phyloP scores from a whole-genome alignment of 2,329 filamentous ascomycete species.

The Arthrobotrys pseudoclavata region DNA sequence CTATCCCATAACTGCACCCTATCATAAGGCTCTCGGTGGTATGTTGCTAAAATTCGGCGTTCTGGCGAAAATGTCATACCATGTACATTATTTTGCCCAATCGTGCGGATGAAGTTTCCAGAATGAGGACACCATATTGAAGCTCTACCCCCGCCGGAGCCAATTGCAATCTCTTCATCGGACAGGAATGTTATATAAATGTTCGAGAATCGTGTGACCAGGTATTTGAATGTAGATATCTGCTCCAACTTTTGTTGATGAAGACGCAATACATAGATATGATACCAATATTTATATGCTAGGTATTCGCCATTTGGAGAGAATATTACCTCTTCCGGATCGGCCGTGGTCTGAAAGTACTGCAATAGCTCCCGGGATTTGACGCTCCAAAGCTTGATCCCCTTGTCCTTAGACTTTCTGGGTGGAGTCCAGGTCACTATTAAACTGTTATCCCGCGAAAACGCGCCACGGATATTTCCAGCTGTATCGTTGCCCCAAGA shows the following conservation, averaged over 20 bases:
- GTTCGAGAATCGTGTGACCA: no score
- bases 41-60: no score
- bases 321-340: background rate
- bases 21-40: no score
- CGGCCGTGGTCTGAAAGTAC: background rate
- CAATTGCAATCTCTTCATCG: background rate
- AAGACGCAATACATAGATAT: background rate
- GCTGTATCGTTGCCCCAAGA: background rate
- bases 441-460: background rate
- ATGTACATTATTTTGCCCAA: no score
- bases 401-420: no score
- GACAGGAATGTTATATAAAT: background rate
- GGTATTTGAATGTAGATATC: background rate
- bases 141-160: background rate
- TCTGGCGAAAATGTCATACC: no score
- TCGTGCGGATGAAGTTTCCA: no score
- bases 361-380: background rate
- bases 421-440: background rate
- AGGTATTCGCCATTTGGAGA: slow-evolving; percentile 1
- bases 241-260: background rate
- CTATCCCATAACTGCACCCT: no score
- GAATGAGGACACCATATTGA: no score
- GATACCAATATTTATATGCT: background rate
- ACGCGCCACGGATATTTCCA: background rate
- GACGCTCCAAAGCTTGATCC: background rate